phyloP scores from a whole-genome alignment of 208 protist species.

The Leishmania mexicana region DNA sequence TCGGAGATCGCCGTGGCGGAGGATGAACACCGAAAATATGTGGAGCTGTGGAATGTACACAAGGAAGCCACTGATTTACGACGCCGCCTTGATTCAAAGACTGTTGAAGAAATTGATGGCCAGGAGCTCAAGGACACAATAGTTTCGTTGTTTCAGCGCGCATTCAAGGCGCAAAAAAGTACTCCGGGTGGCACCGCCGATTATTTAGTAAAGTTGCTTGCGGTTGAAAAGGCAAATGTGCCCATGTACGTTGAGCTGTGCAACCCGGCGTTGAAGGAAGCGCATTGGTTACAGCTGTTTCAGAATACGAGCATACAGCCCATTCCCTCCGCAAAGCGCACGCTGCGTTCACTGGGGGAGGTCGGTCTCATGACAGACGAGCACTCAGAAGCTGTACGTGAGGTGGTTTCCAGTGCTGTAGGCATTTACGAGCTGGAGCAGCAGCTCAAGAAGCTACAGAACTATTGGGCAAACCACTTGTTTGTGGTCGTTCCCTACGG shows the following conservation, averaged over 20 bases:
- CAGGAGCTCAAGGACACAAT: conserved; percentile 71
- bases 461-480: conserved; percentile 62
- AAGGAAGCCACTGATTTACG: conserved; percentile 69
- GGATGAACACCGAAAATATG: conserved; percentile 65
- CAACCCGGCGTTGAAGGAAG: conserved; percentile 87
- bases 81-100: conserved; percentile 41
- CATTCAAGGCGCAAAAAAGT: conserved; percentile 67
- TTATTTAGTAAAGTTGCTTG: conserved; percentile 61
- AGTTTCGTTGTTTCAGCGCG: conserved; percentile 60
- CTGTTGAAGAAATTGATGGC: conserved; percentile 67
- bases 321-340: conserved; percentile 43
- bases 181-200: conserved; percentile 68
- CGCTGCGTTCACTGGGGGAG: conserved; percentile 46
- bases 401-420: conserved; percentile 82
- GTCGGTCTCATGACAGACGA: conserved; percentile 48
- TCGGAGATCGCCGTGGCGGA: conserved; percentile 68
- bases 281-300: conserved; percentile 85
- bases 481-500: conserved; percentile 76
- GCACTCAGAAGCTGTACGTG: conserved; percentile 66
- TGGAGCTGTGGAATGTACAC: conserved; percentile 69
- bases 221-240: conserved; percentile 76
- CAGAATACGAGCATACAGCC: conserved; percentile 42
- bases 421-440: conserved; percentile 90
- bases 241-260: conserved; percentile 78
- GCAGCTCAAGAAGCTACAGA: conserved; percentile 83